phyloP scores from a whole-genome alignment of 352 stramenopile species.

The Globisporangium uncinulatum region DNA sequence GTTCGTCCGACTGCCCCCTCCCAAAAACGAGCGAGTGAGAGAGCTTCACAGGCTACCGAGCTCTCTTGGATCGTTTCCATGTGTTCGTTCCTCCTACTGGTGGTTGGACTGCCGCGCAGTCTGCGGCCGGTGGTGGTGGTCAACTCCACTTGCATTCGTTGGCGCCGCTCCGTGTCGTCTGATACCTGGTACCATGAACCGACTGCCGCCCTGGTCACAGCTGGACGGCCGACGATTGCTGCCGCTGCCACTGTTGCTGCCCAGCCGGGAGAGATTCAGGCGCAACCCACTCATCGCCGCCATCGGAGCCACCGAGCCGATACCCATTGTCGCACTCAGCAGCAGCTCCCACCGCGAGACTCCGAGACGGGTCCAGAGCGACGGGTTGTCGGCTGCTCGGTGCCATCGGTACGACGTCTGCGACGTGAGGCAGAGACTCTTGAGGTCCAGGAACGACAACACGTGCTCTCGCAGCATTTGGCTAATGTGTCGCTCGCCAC shows the following conservation, averaged over 20 bases:
- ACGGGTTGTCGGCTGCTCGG: constrained; percentile 51
- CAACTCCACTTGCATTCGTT: neutral
- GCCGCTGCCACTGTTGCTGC: constrained; percentile 3
- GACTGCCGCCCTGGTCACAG: constrained; percentile 22
- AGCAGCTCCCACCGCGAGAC: constrained; percentile 67
- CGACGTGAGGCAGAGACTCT: constrained; percentile 46
- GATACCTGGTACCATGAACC: constrained; percentile 6
- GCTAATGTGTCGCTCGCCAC: constrained; percentile 23
- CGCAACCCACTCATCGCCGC: constrained; percentile 14
- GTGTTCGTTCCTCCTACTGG: neutral
- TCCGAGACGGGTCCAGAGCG: constrained; percentile 55
- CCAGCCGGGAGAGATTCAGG: constrained; percentile 13
- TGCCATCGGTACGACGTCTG: constrained; percentile 73
- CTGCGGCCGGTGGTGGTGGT: constrained; percentile 8
- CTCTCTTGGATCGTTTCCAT: neutral
- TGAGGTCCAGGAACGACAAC: constrained; percentile 64
- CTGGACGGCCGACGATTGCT: constrained; percentile 19
- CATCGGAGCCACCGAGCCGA: constrained; percentile 39
- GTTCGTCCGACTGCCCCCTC: too few species aligned
- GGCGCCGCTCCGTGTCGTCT: neutral
- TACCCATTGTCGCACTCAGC: constrained; percentile 51
- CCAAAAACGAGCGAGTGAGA: too few species aligned
- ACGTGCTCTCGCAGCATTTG: constrained; percentile 50
- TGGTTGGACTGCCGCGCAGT: constrained; percentile 5
- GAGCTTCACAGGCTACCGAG: too few species aligned